A percentile compares a stretch with the other conserved stretches of the same genome.
Conservation (phyloP, 2,329 filamentous ascomycete species). For the Xylaria polymorpha region DNA sequence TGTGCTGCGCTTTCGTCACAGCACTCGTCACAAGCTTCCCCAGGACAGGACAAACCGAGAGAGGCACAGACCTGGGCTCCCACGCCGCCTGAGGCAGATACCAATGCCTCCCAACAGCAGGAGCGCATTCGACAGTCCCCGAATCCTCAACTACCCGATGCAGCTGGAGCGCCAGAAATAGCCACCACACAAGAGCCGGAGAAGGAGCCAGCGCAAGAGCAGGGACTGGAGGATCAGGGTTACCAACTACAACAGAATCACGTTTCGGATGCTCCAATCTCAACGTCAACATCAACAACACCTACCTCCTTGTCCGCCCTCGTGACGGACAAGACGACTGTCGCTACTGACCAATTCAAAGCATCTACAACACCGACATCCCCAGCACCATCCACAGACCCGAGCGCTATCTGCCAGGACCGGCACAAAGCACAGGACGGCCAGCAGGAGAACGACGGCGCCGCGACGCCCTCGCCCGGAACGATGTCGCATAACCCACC, state of each 20-base stretch:
- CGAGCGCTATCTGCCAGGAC: conserved; percentile 36
- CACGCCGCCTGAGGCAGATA: conserved; percentile 44
- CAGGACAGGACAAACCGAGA: conserved; percentile 43
- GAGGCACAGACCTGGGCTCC: conserved; percentile 45
- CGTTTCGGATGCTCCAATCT: conserved; percentile 38
- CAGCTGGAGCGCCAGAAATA: conserved; percentile 44
- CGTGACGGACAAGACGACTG: conserved; percentile 35
- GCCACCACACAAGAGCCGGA: conserved; percentile 43
- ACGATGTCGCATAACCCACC: conserved; percentile 50
- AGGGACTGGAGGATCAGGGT: conserved; percentile 42
- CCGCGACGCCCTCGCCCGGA: conserved; percentile 40
- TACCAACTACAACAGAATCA: conserved; percentile 38
- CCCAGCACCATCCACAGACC: conserved; percentile 35
- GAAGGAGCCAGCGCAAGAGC: conserved; percentile 45
- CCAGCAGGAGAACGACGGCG: conserved; percentile 38
- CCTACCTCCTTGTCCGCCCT: conserved; percentile 33
- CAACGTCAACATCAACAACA: conserved; percentile 40
- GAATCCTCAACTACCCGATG: conserved; percentile 43
- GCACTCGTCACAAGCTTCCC: conserved; percentile 46
- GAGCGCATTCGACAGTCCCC: conserved; percentile 42
- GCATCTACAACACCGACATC: conserved; percentile 29
- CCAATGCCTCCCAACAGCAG: conserved; percentile 44
- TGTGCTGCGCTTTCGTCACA: conserved; percentile 39
- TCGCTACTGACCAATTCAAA: conserved; percentile 37
- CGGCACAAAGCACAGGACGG: conserved; percentile 34